Evolutionary conservation across 139 green algal genomes (phyloP).

Genomic region (Chlorella sp.): DNA sequence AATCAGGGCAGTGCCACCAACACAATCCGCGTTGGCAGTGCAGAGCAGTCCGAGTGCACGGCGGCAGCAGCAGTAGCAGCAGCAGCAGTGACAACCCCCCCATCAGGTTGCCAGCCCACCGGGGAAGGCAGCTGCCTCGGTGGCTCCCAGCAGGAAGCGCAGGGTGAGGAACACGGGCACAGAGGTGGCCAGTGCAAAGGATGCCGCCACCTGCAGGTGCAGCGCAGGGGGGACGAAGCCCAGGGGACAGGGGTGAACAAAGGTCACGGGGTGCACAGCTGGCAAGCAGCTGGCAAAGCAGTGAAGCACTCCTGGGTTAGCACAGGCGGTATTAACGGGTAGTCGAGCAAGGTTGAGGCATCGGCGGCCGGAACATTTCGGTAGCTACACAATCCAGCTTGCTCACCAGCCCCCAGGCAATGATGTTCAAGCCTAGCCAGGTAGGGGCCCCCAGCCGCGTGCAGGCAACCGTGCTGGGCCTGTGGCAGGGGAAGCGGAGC

Average conservation of each 20-base stretch:
- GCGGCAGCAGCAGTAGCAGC: too few species aligned
- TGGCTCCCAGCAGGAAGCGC: constrained; percentile 74
- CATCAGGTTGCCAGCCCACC: neutral
- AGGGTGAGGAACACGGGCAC: constrained; percentile 67
- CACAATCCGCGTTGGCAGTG: too few species aligned
- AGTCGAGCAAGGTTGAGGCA: too few species aligned
- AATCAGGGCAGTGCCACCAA: too few species aligned
- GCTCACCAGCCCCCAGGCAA: constrained; percentile 64
- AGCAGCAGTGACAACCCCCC: too few species aligned
- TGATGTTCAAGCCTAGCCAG: constrained; percentile 69
- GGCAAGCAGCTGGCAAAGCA: too few species aligned
- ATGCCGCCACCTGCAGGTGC: constrained; percentile 49
- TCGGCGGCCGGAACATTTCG: too few species aligned
- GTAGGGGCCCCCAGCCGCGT: constrained; percentile 58
- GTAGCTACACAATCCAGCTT: too few species aligned
- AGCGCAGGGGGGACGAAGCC: neutral
- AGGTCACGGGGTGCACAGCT: neutral
- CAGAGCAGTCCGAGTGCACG: too few species aligned
- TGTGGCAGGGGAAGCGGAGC: neutral
- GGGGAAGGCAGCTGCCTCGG: constrained; percentile 80
- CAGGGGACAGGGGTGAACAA: neutral
- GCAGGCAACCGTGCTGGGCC: constrained; percentile 63
- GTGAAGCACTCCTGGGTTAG: too few species aligned
- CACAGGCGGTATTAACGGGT: too few species aligned
- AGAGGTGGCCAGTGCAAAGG: constrained; percentile 59